Conservation (phyloP, 805 yeast species). For the Jamesozyma hellenica region DNA sequence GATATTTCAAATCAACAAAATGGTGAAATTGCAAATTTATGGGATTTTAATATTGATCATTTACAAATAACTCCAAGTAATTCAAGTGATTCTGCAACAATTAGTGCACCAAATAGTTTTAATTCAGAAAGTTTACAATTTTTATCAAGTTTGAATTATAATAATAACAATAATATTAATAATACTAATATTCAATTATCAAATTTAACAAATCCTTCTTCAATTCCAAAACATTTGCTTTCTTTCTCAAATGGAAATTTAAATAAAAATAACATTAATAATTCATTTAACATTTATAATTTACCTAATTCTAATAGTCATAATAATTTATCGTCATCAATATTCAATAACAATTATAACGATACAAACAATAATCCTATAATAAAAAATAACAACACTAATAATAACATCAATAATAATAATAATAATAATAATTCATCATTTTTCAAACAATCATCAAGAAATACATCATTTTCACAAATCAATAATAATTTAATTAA, state of each 20-base stretch:
- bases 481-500: neutral
- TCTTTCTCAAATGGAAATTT: neutral
- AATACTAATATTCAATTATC: neutral
- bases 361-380: neutral
- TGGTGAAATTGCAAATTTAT: constrained; percentile 33
- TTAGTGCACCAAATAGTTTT: constrained; percentile 29
- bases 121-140: constrained; percentile 15
- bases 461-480: constrained; percentile 2
- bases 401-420: neutral
- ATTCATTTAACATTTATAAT: constrained; percentile 3
- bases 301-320: neutral
- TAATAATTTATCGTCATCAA: neutral
- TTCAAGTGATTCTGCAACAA: constrained; percentile 28
- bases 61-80: constrained; percentile 29
- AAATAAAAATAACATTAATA: neutral
- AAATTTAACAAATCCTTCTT: constrained; percentile 1
- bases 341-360: neutral
- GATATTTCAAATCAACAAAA: constrained; percentile 26
- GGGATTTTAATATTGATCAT: constrained; percentile 33
- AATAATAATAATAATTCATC: neutral
- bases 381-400: neutral
- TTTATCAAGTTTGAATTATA: constrained; percentile 3
- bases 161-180: neutral
- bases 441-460: neutral
- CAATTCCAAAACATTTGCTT: neutral